A percentile compares a stretch with the other conserved stretches of the same genome.
These are phyloP conservation scores for Xerocomellus amylosporus DNA, from an alignment of 768 basidiomycete species.

Conservation along the genomic window DNA sequence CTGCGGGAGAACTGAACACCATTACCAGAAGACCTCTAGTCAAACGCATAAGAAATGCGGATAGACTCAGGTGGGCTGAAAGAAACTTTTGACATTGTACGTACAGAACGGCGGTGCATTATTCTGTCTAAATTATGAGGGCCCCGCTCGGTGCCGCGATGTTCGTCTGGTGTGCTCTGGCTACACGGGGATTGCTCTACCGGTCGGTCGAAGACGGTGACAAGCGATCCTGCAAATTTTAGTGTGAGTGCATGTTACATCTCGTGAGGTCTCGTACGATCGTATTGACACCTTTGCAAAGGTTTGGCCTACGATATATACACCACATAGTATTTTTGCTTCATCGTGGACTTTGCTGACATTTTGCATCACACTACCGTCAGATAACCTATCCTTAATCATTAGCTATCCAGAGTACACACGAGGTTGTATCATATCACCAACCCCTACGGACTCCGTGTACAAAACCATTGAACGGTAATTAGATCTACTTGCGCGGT, in stretches of 20 bases:
- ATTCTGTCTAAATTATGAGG: too few relatives aligned
- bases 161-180: conserved; percentile 19
- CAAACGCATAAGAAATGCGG: too few relatives aligned
- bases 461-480: background rate
- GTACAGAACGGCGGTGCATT: too few relatives aligned
- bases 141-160: background rate
- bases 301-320: conserved; percentile 12
- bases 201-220: conserved; percentile 16
- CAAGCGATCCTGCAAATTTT: conserved; percentile 21
- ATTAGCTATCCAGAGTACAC: background rate
- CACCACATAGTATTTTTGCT: conserved; percentile 3
- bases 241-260: conserved; percentile 9
- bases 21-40: too few relatives aligned
- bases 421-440: background rate
- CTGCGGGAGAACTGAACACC: too few relatives aligned
- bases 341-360: too few relatives aligned
- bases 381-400: background rate
- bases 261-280: too few relatives aligned
- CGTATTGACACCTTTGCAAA: background rate
- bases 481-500: background rate
- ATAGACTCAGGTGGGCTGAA: too few relatives aligned
- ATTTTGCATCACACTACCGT: too few relatives aligned
- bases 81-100: too few relatives aligned
- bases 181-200: conserved; percentile 17
- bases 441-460: background rate